Evolutionary conservation across 306 rosid genomes (phyloP), one percentile per base, ranked within the genome.

Genomic region (Quercus alba): DNA sequence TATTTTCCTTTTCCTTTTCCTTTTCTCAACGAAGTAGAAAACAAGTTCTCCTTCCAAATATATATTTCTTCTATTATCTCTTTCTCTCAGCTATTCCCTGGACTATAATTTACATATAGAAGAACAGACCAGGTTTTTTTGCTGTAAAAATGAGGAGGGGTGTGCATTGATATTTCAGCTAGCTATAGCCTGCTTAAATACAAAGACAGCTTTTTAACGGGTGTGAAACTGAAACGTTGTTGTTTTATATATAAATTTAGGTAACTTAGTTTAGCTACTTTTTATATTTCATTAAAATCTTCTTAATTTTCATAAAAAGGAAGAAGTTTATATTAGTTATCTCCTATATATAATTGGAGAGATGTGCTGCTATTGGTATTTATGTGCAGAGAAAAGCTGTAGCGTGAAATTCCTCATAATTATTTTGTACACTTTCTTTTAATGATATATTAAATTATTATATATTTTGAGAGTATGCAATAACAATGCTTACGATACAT

Each of bases 401-500:
- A 2, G 1, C 1, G 5, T 2, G 17, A 49, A 49, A 11, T 49
- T 49, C 5, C 1, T 12, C 54, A 10, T 12, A 13, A 49, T 49
- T 12, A 49, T 49, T 11, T 3, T 12, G 15, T 11, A 49, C 1
- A 3, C 5, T 49, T 1, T 49, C 5, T 49, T 13, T 49, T 3
- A 49, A 41, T 41, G 11, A 7, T 8, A 41, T 0, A 41, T 0
- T 8, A 41, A 41, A 41, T 41, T 41, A 41, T 41, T 41, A 0
- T 8, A 8, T 8, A 41, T 0, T 41, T 41, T 8, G 0, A 41
- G 1, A 8, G 3, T 41, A 41, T 41, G 0, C 0, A 41, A 41
- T 41, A 41, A 41, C 1, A 41, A 0, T 0, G 0, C 0, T 8
- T 8, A 41, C 46, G 0, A 41, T 7, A 38, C 46, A 38, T 38